A percentile compares a stretch with the other conserved stretches of the same genome.
Conservation (phyloP, 805 yeast species). For the Vanderwaltozyma verrucispora region DNA sequence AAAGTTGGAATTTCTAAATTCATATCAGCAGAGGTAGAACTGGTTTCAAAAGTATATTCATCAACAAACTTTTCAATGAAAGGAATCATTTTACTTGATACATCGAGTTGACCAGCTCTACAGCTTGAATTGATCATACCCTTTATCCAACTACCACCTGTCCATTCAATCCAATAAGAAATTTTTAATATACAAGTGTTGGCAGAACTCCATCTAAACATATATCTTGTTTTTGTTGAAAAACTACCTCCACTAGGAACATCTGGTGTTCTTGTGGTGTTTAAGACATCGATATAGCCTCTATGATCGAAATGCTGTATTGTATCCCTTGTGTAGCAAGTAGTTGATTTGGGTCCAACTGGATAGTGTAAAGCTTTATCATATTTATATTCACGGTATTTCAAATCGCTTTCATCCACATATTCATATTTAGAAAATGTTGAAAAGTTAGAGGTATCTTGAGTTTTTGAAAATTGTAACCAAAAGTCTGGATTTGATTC, state of each 20-base stretch:
- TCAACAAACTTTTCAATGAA: constrained; percentile 20
- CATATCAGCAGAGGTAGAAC: no score
- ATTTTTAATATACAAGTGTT: constrained; percentile 40
- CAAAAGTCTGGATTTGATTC: constrained; percentile 36
- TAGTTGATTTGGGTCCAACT: constrained; percentile 89
- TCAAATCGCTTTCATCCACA: constrained; percentile 31
- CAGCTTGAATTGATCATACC: constrained; percentile 82
- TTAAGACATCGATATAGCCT: constrained; percentile 47
- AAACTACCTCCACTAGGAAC: constrained; percentile 87
- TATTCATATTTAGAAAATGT: constrained; percentile 26
- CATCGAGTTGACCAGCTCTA: constrained; percentile 63
- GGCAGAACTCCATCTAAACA: constrained; percentile 59
- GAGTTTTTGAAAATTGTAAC: constrained; percentile 32
- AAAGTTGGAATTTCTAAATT: no score
- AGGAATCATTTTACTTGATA: constrained; percentile 38
- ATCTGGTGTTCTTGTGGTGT: constrained; percentile 69
- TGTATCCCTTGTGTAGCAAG: constrained; percentile 52
- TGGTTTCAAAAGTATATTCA: constrained; percentile 6
- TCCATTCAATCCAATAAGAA: constrained; percentile 82
- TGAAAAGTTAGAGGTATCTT: constrained; percentile 30
- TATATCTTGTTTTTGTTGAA: constrained; percentile 57
- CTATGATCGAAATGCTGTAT: constrained; percentile 41
- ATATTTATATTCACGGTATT: constrained; percentile 51
- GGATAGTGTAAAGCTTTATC: constrained; percentile 67
- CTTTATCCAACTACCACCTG: constrained; percentile 86